Evolutionary conservation across 164 flowering plant species (phyloP).

Genomic region (Aristolochia californica): DNA sequence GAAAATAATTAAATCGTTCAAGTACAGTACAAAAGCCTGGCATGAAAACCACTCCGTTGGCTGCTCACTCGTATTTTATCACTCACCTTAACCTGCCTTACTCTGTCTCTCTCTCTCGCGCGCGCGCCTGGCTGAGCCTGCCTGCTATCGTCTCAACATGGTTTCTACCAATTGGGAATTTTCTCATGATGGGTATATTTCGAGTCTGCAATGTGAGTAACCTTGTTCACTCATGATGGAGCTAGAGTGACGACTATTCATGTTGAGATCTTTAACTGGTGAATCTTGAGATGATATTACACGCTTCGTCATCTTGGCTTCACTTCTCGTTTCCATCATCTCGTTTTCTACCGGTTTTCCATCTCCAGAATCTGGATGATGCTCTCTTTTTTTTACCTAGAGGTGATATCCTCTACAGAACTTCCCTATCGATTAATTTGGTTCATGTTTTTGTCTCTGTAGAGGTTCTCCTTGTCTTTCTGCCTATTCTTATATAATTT

Average conservation of each 20-base stretch:
- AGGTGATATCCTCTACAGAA: too few relatives aligned
- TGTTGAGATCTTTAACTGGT: not conserved
- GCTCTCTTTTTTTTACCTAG: too few relatives aligned
- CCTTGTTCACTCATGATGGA: not conserved
- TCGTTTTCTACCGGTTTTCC: too few relatives aligned
- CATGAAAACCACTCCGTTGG: not conserved
- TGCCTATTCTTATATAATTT: too few relatives aligned
- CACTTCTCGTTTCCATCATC: too few relatives aligned
- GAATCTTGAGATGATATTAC: not conserved
- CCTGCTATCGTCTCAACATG: conserved; percentile 1
- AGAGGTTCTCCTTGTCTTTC: too few relatives aligned
- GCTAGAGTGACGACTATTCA: not conserved
- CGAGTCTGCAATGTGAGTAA: not conserved
- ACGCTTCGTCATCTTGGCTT: too few relatives aligned
- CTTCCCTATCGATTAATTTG: too few relatives aligned
- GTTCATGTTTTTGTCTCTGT: too few relatives aligned
- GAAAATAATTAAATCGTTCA: not conserved
- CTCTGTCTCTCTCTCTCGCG: not conserved
- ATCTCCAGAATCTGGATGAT: too few relatives aligned
- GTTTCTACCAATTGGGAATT: not conserved
- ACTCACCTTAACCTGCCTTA: not conserved
- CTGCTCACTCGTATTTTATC: not conserved
- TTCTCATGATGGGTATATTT: not conserved
- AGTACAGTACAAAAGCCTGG: conserved; percentile 1
- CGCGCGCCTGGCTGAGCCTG: not conserved